phyloP scores from a whole-genome alignment of 257 asterid genomes.

The Solanum lycopersicoides region DNA sequence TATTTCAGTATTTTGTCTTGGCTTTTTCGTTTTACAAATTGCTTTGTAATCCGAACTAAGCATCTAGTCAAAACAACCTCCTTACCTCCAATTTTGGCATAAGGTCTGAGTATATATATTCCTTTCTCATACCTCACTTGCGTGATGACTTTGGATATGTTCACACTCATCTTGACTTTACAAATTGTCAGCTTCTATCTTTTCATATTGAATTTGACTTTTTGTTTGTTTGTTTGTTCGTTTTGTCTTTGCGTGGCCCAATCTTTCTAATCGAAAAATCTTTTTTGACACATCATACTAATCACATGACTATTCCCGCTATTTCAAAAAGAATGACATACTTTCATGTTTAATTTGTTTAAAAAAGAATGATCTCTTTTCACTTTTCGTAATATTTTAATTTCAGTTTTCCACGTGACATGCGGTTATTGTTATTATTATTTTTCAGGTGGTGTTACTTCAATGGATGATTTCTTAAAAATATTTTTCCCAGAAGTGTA shows the following conservation, averaged over 20 bases:
- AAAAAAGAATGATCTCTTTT: too few relatives aligned
- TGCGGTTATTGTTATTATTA: too few relatives aligned
- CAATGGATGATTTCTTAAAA: constrained; percentile 65
- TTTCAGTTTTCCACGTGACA: too few relatives aligned
- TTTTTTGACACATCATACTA: background rate
- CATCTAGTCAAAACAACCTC: background rate
- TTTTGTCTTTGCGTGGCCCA: background rate
- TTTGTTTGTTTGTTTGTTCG: background rate
- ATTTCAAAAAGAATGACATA: too few relatives aligned
- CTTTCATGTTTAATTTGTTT: too few relatives aligned
- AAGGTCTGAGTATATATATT: background rate
- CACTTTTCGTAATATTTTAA: too few relatives aligned
- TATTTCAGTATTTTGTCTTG: background rate
- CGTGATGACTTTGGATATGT: background rate
- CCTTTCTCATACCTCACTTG: background rate
- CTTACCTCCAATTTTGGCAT: background rate
- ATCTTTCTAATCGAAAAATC: background rate
- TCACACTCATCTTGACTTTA: background rate
- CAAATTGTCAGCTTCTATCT: background rate
- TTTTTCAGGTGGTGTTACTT: constrained; percentile 63
- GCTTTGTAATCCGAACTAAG: background rate
- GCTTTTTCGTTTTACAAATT: background rate
- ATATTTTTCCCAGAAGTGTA: constrained; percentile 61
- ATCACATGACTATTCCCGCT: background rate
- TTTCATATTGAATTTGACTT: background rate